phyloP scores from a whole-genome alignment of 345 rosid genomes.

The Crucihimalaya himalaica region DNA sequence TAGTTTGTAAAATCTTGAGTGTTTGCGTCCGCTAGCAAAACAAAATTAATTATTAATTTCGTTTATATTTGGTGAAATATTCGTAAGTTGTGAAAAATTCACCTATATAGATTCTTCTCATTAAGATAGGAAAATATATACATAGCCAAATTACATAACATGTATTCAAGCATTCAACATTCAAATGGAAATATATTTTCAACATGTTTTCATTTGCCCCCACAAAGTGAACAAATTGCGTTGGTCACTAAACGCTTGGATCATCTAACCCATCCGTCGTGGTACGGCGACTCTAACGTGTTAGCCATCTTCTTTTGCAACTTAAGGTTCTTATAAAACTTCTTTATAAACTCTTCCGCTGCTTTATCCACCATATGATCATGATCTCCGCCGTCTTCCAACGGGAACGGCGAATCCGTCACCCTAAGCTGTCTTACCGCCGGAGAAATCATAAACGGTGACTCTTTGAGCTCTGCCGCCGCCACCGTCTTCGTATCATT shows the following conservation, averaged over 20 bases:
- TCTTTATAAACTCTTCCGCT: slow-evolving; percentile 79
- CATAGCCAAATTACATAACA: slow-evolving; percentile 6
- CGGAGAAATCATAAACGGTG: slow-evolving; percentile 51
- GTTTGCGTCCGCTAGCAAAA: neutral
- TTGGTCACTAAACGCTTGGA: slow-evolving; percentile 3
- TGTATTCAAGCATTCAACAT: slow-evolving; percentile 12
- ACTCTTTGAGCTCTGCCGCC: slow-evolving; percentile 28
- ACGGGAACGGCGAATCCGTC: slow-evolving; percentile 79
- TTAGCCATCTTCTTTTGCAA: slow-evolving; percentile 48
- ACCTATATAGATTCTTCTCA: slow-evolving; percentile 10
- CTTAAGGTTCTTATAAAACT: slow-evolving; percentile 65
- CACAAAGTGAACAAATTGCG: neutral
- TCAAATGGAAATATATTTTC: slow-evolving; percentile 7
- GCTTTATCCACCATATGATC: slow-evolving; percentile 62
- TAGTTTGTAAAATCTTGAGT: neutral
- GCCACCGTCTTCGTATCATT: slow-evolving; percentile 30
- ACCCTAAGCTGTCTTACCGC: slow-evolving; percentile 69
- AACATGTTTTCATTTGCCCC: neutral
- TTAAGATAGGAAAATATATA: neutral
- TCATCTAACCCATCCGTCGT: slow-evolving; percentile 53
- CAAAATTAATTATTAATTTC: too few relatives aligned
- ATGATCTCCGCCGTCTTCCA: slow-evolving; percentile 61
- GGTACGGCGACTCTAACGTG: slow-evolving; percentile 53
- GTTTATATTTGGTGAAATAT: neutral
- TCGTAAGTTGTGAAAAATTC: neutral